Conservation (phyloP, 2,329 filamentous ascomycete genomes). For the Amauroascus verrucosus region DNA sequence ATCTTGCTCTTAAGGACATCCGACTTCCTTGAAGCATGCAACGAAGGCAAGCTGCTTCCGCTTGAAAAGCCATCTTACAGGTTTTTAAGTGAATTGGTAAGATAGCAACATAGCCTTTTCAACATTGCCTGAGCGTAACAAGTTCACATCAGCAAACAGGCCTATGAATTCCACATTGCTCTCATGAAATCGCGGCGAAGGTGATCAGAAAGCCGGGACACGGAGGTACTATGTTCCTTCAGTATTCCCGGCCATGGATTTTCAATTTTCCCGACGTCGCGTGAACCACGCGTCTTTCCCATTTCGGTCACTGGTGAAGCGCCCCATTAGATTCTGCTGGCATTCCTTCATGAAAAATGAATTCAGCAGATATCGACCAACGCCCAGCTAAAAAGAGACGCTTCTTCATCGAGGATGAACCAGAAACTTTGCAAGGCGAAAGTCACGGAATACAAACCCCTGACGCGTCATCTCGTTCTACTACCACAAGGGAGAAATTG, state of each 20-base stretch:
- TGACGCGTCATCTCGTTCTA: slow-evolving; percentile 8
- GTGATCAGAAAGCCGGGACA: too few species aligned
- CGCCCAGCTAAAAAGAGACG: slow-evolving; percentile 52
- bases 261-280: not conserved
- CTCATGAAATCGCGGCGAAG: too few species aligned
- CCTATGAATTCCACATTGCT: too few species aligned
- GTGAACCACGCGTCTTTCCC: slow-evolving; percentile 1
- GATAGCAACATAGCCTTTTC: not conserved
- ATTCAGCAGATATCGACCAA: slow-evolving; percentile 38
- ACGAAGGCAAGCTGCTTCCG: slow-evolving; percentile 3
- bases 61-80: slow-evolving; percentile 6
- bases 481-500: not conserved
- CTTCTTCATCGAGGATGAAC: slow-evolving; percentile 48
- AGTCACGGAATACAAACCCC: not conserved
- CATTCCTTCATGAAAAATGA: slow-evolving; percentile 22
- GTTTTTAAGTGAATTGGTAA: not conserved
- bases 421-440: slow-evolving; percentile 5
- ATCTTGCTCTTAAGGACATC: not conserved
- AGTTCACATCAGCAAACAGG: not conserved
- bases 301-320: not conserved
- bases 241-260: not conserved
- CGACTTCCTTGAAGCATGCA: slow-evolving; percentile 1
- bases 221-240: not conserved
- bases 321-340: not conserved
- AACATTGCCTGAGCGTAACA: not conserved